Evolutionary conservation across 805 yeast genomes (phyloP), one percentile per base, ranked within the genome.

Genomic region (Yamadazyma ubonensis): DNA sequence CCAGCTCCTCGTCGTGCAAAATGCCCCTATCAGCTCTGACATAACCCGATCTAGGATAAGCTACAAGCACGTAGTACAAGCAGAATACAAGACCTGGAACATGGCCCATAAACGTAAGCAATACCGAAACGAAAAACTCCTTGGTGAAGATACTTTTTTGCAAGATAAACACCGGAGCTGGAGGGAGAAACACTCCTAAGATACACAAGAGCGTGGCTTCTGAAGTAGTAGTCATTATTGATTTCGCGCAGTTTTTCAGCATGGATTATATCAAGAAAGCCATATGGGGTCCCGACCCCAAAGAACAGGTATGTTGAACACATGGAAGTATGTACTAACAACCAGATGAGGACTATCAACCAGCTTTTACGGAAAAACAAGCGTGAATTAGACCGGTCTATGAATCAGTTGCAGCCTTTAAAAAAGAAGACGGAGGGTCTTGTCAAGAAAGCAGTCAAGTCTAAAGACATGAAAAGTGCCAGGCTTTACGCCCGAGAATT

Each of bases 261-360:
- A 91, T 91, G 98, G 88, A 91, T 57, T 83, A 73, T 58, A 60
- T 91, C 23, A 90, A 87, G 65, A 81, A 83, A 57, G 86, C 90
- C 3, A 82, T 91, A 27, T 91, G 95, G 84, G 99, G 99, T 0
- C 97, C 98, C 0, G 96, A 90, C 57, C 96, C 97, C 29, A 83
- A 83, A 54, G 98, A 87, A 54, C 95, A 84, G 54, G 81, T 73
- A 60, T 36, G 77, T 67, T 9, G 12, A n/a, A 36, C 2, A 8
- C 14, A 4, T 6, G 12, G 5, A 6, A 26, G 15, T 15, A 17
- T 9, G 15, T 27, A 71, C 44, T 61, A 43, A 46, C 45, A 6
- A 12, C 16, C 44, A 67, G 78, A 80, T 78, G 73, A 67, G 93
- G 41, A 83, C 79, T 50, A 86, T 95, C 51, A 90, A 86, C 54